Evolutionary conservation across 1,284 basidiomycete species (phyloP).

Genomic region (Cutaneotrichosporon cutaneum): DNA sequence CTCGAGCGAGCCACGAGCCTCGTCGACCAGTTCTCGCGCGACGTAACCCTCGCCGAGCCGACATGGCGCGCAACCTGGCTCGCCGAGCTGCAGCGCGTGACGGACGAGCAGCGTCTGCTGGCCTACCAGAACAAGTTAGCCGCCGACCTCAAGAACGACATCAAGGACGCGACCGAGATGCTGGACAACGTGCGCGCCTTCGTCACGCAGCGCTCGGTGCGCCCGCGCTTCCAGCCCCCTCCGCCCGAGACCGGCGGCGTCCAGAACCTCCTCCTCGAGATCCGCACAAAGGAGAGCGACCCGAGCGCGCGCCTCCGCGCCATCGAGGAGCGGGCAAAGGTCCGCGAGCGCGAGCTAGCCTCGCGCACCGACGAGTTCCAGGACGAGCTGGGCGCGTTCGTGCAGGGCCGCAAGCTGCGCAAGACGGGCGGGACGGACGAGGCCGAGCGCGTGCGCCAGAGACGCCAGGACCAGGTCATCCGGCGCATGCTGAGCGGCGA

Average conservation of each 20-base stretch:
- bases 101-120: constrained; percentile 94
- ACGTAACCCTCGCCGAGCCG: constrained; percentile 86
- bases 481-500: constrained; percentile 72
- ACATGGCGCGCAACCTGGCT: constrained; percentile 99
- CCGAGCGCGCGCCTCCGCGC: constrained; percentile 78
- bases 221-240: constrained; percentile 29
- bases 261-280: constrained; percentile 73
- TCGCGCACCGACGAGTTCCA: constrained; percentile 66
- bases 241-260: constrained; percentile 51
- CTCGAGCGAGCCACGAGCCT: constrained; percentile 69
- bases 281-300: constrained; percentile 76
- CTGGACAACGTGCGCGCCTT: constrained; percentile 85
- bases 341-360: constrained; percentile 70
- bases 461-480: constrained; percentile 74
- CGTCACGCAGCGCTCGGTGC: constrained; percentile 65
- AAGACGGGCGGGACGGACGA: constrained; percentile 95
- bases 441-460: constrained; percentile 77
- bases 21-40: constrained; percentile 74
- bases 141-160: constrained; percentile 82
- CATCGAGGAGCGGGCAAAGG: constrained; percentile 80
- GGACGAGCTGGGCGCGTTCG: constrained; percentile 76
- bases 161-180: constrained; percentile 80
- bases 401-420: constrained; percentile 76
- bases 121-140: constrained; percentile 89
- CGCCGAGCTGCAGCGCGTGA: constrained; percentile 90